Conservation (phyloP, 2,329 filamentous ascomycete genomes). For the Penicillium corylophilum region DNA sequence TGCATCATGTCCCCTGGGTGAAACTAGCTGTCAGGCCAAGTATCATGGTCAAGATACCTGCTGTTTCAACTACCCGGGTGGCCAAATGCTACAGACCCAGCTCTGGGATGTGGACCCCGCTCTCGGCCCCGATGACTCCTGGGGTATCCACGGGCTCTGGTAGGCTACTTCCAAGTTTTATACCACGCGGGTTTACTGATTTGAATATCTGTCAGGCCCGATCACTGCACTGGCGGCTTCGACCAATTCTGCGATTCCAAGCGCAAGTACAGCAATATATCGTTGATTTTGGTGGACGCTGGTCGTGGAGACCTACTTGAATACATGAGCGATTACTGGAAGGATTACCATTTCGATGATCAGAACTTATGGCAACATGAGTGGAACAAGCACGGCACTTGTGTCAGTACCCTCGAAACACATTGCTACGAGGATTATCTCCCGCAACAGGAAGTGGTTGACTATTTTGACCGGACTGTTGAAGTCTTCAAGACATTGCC, state of each 20-base stretch:
- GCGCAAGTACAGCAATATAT: slow-evolving; percentile 66
- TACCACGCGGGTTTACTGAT: background rate
- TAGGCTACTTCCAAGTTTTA: slow-evolving; percentile 26
- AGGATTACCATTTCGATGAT: slow-evolving; percentile 64
- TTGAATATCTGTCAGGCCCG: slow-evolving; percentile 50
- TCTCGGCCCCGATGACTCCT: slow-evolving; percentile 66
- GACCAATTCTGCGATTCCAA: slow-evolving; percentile 63
- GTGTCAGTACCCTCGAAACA: slow-evolving; percentile 67
- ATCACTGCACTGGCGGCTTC: slow-evolving; percentile 69
- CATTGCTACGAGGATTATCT: slow-evolving; percentile 64
- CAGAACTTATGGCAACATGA: slow-evolving; percentile 72
- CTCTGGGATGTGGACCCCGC: slow-evolving; percentile 72
- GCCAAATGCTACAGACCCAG: slow-evolving; percentile 70
- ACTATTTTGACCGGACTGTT: slow-evolving; percentile 68
- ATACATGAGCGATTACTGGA: slow-evolving; percentile 72
- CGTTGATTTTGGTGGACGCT: slow-evolving; percentile 57
- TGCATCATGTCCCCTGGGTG: slow-evolving; percentile 34
- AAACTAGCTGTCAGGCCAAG: slow-evolving; percentile 64
- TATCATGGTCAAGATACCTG: slow-evolving; percentile 63
- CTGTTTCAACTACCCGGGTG: slow-evolving; percentile 72
- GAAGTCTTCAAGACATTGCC: slow-evolving; percentile 65
- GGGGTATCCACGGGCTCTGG: slow-evolving; percentile 73
- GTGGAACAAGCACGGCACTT: slow-evolving; percentile 74
- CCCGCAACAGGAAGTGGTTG: slow-evolving; percentile 63
- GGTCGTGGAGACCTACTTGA: slow-evolving; percentile 57